Evolutionary conservation across 495 filamentous ascomycete species (phyloP), one percentile per base, ranked within the genome.

Genomic region (Bombardia bombarda): DNA sequence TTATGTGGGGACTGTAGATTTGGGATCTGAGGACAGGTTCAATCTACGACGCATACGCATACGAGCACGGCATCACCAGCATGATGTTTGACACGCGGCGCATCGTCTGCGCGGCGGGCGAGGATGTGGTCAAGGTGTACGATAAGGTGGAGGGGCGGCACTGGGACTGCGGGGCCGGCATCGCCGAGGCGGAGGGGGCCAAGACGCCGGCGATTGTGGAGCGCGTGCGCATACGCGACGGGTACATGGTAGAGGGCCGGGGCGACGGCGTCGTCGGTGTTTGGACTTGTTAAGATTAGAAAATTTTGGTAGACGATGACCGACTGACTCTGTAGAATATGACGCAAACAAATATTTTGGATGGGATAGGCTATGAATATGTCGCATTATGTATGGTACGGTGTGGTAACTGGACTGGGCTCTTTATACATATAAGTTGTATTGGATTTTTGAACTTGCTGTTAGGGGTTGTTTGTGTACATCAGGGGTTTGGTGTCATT

Each of bases 1-100:
- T 21, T 37, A n/a, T 2, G 8, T 9, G 9, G 17, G 17, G 9
- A 37, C n/a, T 22, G 42, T 42, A 98, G 92, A 96, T 99, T 58
- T 99, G 92, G 92, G 92, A 99, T 68, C 82, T 99, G 32, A 85
- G 92, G 31, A 99, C 85, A 12, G 92, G 92, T 30, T 90, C 88
- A 12, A 96, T 99, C 51, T 87, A 83, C 57, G 92, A 99, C 58
- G 93, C 90, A 23, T 99, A 86, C 56, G 92, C 92, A 32, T 99
- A 96, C 61, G 88, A 96, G 57, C 74, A 87, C 55, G 83, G 90
- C 0, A 77, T 99, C 48, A 95, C 87, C 19, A 89, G 84, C 70
- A 97, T 97, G 92, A 92, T 92, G 82, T 99, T 99, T 55, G 92
- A 99, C 61, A 70, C 74, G 10, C 81, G 90, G 21, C 80, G 92